Percentiles rank a stretch among this genome's conserved stretches.
Evolutionary conservation across 1,284 basidiomycete genomes (phyloP).

Genomic region (Athelia sp.): DNA sequence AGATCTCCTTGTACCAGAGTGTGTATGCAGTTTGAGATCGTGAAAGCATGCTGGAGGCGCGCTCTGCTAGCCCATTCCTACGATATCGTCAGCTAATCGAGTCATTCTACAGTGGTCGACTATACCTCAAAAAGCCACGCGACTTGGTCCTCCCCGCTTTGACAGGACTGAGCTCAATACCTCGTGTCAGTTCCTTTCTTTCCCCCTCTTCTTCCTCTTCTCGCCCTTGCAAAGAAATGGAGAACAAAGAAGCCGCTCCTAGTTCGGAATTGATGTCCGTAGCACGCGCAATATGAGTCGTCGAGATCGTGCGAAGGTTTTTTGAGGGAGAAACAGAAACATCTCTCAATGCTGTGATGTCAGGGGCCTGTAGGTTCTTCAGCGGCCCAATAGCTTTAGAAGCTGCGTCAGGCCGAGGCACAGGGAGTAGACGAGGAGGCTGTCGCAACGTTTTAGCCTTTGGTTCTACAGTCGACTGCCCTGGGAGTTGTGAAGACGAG

Average conservation of each 20-base stretch:
- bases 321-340: constrained; percentile 23
- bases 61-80: constrained; percentile 48
- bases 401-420: not conserved
- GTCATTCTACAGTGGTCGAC: not conserved
- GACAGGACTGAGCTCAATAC: constrained; percentile 38
- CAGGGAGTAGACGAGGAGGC: not conserved
- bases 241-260: constrained; percentile 29
- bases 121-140: constrained; percentile 28
- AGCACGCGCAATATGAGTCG: constrained; percentile 35
- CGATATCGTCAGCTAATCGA: not conserved
- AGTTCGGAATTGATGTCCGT: constrained; percentile 35
- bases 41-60: constrained; percentile 33
- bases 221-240: constrained; percentile 31
- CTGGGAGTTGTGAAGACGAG: not conserved
- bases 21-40: constrained; percentile 35
- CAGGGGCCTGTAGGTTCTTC: not conserved
- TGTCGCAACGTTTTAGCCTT: not conserved
- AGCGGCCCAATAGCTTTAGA: not conserved
- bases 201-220: not conserved
- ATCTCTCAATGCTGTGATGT: not conserved
- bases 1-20: constrained; percentile 45
- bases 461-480: not conserved
- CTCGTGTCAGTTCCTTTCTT: constrained; percentile 20
- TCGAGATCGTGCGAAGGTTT: constrained; percentile 37
- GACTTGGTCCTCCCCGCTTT: constrained; percentile 31